phyloP scores from a whole-genome alignment of 2,329 filamentous ascomycete genomes.

The Ophiostoma perfectum region DNA sequence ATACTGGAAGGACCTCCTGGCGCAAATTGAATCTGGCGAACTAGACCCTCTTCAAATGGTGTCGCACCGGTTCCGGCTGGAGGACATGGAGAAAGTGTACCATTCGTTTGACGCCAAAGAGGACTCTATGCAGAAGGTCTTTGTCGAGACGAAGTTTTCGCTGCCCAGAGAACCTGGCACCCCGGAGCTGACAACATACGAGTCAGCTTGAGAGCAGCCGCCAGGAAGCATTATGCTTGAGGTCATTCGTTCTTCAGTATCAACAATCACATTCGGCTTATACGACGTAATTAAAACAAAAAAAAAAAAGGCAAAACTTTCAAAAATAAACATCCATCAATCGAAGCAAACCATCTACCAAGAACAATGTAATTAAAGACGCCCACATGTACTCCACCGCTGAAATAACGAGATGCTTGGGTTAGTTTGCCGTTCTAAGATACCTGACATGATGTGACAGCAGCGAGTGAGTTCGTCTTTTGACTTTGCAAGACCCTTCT shows the following conservation, averaged over 20 bases:
- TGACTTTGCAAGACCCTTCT: background rate
- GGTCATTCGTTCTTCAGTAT: too few relatives aligned
- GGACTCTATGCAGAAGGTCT: conserved; percentile 78
- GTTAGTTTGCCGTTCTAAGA: too few relatives aligned
- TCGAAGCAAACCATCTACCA: too few relatives aligned
- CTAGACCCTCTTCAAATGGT: conserved; percentile 77
- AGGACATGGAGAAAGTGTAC: conserved; percentile 66
- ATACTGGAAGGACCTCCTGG: conserved; percentile 76
- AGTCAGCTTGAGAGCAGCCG: background rate
- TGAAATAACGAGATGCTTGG: too few relatives aligned
- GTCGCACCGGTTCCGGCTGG: conserved; percentile 68
- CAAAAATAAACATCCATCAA: too few relatives aligned
- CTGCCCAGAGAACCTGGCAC: background rate
- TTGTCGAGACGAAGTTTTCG: conserved; percentile 55
- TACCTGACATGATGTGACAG: too few relatives aligned
- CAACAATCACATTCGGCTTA: too few relatives aligned
- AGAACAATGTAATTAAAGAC: too few relatives aligned
- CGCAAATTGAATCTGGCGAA: conserved; percentile 58
- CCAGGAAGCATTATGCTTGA: too few relatives aligned
- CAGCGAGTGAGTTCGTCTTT: background rate
- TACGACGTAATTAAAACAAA: too few relatives aligned
- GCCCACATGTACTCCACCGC: too few relatives aligned
- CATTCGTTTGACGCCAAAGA: conserved; percentile 55
- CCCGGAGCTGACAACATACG: background rate
- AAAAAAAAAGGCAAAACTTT: too few relatives aligned